Percentiles rank a stretch among this genome's conserved stretches.
Evolutionary conservation across 148 eudicot species (phyloP).

Genomic region (Chenopodium quinoa): DNA sequence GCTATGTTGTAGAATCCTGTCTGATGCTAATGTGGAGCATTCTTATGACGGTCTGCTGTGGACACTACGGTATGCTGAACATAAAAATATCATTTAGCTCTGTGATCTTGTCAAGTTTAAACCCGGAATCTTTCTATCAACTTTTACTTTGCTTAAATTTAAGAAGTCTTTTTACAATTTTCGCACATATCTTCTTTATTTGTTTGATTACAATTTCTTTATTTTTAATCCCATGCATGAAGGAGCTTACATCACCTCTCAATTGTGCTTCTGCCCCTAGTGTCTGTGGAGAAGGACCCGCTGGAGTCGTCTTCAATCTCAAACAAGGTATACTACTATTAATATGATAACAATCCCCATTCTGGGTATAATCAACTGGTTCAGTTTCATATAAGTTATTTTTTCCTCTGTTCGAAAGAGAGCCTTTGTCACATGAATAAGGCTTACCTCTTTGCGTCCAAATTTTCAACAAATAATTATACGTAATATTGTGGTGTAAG

Average conservation of each 20-base stretch:
- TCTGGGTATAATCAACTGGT: neutral
- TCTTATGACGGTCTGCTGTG: conserved; percentile 80
- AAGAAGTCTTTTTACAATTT: neutral
- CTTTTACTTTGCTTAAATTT: conserved; percentile 3
- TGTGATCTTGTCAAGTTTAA: neutral
- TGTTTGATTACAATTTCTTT: conserved; percentile 13
- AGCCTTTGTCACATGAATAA: too few relatives aligned
- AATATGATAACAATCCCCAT: neutral
- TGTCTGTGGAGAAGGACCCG: conserved; percentile 29
- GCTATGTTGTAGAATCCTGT: conserved; percentile 52
- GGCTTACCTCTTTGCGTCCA: neutral
- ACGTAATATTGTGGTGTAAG: too few relatives aligned
- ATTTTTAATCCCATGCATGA: conserved; percentile 20
- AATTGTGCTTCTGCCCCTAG: conserved; percentile 43
- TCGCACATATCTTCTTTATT: neutral
- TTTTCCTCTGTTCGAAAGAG: too few relatives aligned
- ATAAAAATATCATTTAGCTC: neutral
- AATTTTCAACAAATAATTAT: neutral
- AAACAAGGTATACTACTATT: conserved; percentile 46
- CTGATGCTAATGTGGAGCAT: conserved; percentile 69
- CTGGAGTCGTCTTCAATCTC: conserved; percentile 38
- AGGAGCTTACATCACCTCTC: conserved; percentile 85
- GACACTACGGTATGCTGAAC: conserved; percentile 71
- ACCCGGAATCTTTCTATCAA: neutral
- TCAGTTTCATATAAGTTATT: too few relatives aligned